These are phyloP conservation scores for Amanita thiersii DNA, from an alignment of 768 basidiomycete species.

Conservation along the genomic window DNA sequence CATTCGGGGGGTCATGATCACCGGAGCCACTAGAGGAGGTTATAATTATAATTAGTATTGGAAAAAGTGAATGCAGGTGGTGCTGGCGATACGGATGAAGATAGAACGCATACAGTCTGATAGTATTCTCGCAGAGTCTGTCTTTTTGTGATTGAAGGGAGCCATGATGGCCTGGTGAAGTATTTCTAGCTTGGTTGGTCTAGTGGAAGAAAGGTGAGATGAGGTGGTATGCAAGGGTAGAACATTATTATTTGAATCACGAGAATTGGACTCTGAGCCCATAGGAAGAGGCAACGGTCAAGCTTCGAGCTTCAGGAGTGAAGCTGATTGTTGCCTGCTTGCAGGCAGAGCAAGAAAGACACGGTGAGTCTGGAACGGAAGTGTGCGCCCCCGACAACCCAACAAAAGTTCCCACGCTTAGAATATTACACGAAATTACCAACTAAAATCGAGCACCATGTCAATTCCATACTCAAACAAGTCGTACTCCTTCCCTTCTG, in stretches of 20 bases:
- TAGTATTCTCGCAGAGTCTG: slow-evolving; percentile 64
- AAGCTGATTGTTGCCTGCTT: too few species aligned
- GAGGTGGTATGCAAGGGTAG: slow-evolving; percentile 25
- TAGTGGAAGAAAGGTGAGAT: slow-evolving; percentile 21
- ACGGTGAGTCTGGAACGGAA: background rate
- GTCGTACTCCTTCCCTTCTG: slow-evolving; percentile 53
- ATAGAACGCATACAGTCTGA: slow-evolving; percentile 52
- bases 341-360: background rate
- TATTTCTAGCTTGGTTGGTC: slow-evolving; percentile 45
- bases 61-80: background rate
- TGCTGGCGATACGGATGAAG: slow-evolving; percentile 3
- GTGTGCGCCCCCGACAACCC: background rate
- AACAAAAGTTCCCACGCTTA: slow-evolving; percentile 6
- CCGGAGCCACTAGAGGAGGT: slow-evolving; percentile 59
- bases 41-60: slow-evolving; percentile 5
- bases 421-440: slow-evolving; percentile 24
- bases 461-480: slow-evolving; percentile 65
- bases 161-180: slow-evolving; percentile 67
- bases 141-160: slow-evolving; percentile 61
- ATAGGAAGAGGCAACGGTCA: slow-evolving; percentile 18
- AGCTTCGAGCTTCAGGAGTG: background rate
- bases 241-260: slow-evolving; percentile 26
- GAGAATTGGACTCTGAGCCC: slow-evolving; percentile 28
- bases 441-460: slow-evolving; percentile 68
- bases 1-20: slow-evolving; percentile 86